phyloP scores from a whole-genome alignment of 345 rosid genomes.

The Noccaea caerulescens region DNA sequence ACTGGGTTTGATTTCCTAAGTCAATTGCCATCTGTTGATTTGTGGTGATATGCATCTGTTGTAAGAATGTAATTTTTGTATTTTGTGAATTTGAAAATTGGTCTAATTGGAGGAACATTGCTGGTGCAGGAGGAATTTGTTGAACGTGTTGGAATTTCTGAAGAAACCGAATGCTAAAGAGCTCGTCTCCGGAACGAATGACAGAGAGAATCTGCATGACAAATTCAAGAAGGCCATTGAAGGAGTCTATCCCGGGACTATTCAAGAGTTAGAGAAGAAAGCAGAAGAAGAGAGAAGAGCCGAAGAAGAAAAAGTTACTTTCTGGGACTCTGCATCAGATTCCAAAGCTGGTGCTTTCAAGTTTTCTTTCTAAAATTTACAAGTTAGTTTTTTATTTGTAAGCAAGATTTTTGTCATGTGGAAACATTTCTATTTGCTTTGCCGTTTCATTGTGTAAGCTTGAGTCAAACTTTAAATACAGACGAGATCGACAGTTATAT shows the following conservation, averaged over 20 bases:
- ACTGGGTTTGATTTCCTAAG: neutral
- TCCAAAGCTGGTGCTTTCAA: conserved; percentile 77
- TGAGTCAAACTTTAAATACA: neutral
- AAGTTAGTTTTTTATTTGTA: neutral
- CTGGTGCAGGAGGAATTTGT: conserved; percentile 74
- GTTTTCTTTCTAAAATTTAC: conserved; percentile 59
- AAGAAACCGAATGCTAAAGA: conserved; percentile 82
- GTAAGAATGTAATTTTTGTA: neutral
- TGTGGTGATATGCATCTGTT: neutral
- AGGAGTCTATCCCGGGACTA: conserved; percentile 63
- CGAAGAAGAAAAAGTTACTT: conserved; percentile 60
- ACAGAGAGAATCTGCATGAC: conserved; percentile 73
- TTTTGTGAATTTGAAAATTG: conserved; percentile 15
- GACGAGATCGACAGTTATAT: conserved; percentile 25
- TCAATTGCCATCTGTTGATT: neutral
- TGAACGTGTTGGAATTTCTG: conserved; percentile 83
- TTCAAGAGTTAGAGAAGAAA: conserved; percentile 54
- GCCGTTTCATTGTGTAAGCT: neutral
- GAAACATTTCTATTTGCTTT: neutral
- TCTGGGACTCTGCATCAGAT: conserved; percentile 82
- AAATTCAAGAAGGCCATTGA: conserved; percentile 79
- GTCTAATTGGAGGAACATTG: conserved; percentile 19
- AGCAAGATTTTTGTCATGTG: neutral
- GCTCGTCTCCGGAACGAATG: conserved; percentile 87
- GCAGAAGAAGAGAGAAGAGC: conserved; percentile 63